Percentiles rank a stretch among this genome's conserved stretches.
Evolutionary conservation across 345 rosid genomes (phyloP).

Genomic region (Aquilaria malaccensis): DNA sequence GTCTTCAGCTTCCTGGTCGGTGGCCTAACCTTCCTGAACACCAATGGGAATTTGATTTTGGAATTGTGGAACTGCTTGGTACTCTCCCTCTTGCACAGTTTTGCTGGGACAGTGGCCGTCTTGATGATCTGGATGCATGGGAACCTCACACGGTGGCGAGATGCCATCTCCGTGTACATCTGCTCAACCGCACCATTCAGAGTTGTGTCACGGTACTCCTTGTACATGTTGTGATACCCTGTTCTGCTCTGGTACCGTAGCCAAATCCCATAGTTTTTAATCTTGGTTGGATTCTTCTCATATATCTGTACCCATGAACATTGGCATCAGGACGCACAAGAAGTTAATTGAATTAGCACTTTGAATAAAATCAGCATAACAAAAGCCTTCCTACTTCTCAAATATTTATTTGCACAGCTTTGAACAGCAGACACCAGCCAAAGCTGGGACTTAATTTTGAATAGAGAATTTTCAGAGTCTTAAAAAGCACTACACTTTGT

Average conservation of each 20-base stretch:
- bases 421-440: too few relatives aligned
- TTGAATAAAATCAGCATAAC: background rate
- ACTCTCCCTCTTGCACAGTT: conserved; percentile 67
- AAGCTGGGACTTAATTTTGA: too few relatives aligned
- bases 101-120: conserved; percentile 51
- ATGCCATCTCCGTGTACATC: conserved; percentile 73
- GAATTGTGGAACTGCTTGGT: conserved; percentile 62
- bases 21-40: conserved; percentile 59
- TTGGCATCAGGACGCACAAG: too few relatives aligned
- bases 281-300: conserved; percentile 58
- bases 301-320: conserved; percentile 27
- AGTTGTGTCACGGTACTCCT: conserved; percentile 54
- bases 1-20: conserved; percentile 68
- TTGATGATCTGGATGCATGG: conserved; percentile 69
- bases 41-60: conserved; percentile 62
- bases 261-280: conserved; percentile 63
- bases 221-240: conserved; percentile 69
- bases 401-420: background rate
- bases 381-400: background rate
- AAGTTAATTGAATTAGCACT: too few relatives aligned
- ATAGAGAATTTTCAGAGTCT: too few relatives aligned
- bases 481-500: too few relatives aligned
- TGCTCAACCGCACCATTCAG: conserved; percentile 62
- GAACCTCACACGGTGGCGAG: conserved; percentile 58
- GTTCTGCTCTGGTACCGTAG: conserved; percentile 57